phyloP scores from a whole-genome alignment of 306 rosid species.

The Erythrophleum fordii region DNA sequence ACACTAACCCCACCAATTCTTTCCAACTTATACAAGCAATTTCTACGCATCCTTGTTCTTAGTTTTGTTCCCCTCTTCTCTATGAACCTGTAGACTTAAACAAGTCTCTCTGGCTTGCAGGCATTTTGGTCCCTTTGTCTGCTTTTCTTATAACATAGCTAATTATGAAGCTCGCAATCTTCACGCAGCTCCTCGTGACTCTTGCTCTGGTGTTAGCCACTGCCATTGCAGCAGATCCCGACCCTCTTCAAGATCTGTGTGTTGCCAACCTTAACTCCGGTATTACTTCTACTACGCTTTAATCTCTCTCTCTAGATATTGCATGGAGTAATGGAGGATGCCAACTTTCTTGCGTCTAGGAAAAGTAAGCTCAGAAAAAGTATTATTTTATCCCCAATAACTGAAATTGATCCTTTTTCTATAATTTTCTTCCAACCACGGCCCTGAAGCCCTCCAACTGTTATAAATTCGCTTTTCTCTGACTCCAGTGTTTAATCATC shows the following conservation, averaged over 20 bases:
- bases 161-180: conserved; percentile 44
- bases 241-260: conserved; percentile 86
- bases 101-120: conserved; percentile 5
- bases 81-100: background rate
- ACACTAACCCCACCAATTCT: background rate
- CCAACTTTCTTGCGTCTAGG: background rate
- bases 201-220: conserved; percentile 48
- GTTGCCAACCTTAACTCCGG: conserved; percentile 81
- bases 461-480: conserved; percentile 25
- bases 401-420: background rate
- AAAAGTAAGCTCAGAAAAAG: background rate
- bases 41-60: background rate
- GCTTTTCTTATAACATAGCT: background rate
- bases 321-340: background rate
- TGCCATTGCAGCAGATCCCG: conserved; percentile 68
- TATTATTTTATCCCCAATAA: background rate
- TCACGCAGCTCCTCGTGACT: conserved; percentile 39
- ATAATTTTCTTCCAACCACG: background rate
- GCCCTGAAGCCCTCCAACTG: background rate
- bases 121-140: background rate
- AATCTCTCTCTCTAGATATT: background rate
- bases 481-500: conserved; percentile 29
- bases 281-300: conserved; percentile 32
- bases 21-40: background rate
- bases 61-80: background rate